phyloP scores from a whole-genome alignment of 169 alveolate species.

The Eimeria falciformis region DNA sequence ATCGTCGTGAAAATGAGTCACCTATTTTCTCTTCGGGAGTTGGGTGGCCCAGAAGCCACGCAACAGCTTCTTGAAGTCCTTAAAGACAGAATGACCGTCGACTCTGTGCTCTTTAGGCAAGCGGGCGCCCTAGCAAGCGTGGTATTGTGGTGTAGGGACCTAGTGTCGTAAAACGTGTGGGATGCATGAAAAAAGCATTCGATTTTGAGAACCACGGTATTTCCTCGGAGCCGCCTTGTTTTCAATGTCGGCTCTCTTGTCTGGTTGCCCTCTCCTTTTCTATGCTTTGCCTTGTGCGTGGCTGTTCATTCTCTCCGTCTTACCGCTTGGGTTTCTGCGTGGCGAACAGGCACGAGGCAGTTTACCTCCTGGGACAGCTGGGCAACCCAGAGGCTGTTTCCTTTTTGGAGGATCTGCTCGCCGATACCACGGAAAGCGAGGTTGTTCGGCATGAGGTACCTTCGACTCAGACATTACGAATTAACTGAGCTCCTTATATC shows the following conservation, averaged over 20 bases:
- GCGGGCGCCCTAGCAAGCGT: background rate
- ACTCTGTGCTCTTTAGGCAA: conserved; percentile 3
- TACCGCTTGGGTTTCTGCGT: background rate
- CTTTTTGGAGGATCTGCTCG: conserved; percentile 83
- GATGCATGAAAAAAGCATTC: no score
- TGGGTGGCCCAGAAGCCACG: background rate
- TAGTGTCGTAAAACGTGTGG: no score
- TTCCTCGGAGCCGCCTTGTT: no score
- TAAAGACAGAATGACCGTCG: background rate
- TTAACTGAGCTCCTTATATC: background rate
- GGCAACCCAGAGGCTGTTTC: conserved; percentile 84
- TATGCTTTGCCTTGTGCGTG: no score
- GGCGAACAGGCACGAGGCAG: conserved; percentile 88
- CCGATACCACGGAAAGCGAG: conserved; percentile 87
- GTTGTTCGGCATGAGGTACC: conserved; percentile 92
- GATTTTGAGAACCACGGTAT: no score
- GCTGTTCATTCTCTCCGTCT: no score
- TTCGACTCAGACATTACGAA: no score
- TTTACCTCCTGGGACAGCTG: conserved; percentile 93
- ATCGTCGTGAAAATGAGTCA: conserved; percentile 10
- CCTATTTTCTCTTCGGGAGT: background rate
- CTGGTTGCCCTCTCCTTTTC: no score
- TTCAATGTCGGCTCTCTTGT: no score
- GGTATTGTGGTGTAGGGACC: no score
- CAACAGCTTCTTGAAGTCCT: background rate